Conservation (phyloP, 2,329 filamentous ascomycete genomes). For the Ophiostoma pallidulum region DNA sequence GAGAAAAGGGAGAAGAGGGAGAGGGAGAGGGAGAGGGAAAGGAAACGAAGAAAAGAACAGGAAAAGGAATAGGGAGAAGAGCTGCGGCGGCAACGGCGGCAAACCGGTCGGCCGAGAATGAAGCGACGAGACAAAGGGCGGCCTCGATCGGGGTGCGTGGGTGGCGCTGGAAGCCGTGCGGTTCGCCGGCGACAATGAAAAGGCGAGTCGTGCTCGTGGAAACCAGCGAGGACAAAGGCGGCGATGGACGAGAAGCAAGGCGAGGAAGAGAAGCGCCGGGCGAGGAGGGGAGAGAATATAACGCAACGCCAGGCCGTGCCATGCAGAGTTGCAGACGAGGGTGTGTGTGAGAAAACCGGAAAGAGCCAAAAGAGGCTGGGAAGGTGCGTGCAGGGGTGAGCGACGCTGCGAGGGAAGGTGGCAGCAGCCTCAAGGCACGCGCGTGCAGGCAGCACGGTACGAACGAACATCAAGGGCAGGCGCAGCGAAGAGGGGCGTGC, state of each 20-base stretch:
- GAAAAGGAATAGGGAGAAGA: too few relatives aligned
- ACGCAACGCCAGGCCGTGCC: slow-evolving; percentile 5
- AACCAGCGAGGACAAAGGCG: neutral
- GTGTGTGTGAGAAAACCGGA: neutral
- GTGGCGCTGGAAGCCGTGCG: neutral
- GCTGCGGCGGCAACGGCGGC: too few relatives aligned
- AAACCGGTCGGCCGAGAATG: neutral
- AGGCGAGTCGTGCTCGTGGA: neutral
- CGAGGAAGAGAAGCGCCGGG: neutral
- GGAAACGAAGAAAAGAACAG: too few relatives aligned
- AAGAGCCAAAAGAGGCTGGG: slow-evolving; percentile 10
- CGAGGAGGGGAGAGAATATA: neutral
- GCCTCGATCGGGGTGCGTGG: neutral
- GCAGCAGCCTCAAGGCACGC: neutral
- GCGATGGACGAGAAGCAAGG: neutral
- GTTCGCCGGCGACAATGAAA: neutral
- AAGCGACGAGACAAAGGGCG: neutral
- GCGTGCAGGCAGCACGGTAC: too few relatives aligned
- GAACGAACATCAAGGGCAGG: neutral
- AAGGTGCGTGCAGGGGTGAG: slow-evolving; percentile 7
- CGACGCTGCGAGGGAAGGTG: neutral
- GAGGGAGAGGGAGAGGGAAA: too few relatives aligned
- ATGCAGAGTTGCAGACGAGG: slow-evolving; percentile 7
- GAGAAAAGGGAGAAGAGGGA: neutral
- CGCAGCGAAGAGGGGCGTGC: neutral